A percentile compares a stretch with the other conserved stretches of the same genome.
phyloP scores from a whole-genome alignment of 2,329 filamentous ascomycete species.

The Aspergillus aculeatinus region DNA sequence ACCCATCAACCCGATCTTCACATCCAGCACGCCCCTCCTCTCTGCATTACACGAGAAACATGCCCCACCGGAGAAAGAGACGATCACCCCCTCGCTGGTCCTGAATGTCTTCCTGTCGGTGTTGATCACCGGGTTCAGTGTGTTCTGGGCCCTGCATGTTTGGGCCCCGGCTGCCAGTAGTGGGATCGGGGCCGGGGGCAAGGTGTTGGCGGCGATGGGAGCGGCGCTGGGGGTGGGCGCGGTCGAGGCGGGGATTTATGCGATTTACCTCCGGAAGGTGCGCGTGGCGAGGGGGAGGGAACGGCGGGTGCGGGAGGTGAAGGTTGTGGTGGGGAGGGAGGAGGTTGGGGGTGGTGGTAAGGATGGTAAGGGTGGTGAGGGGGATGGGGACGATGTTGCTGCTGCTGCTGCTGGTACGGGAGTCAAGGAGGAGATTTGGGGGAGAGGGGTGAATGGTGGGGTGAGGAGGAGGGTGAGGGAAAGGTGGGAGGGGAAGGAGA shows the following conservation, averaged over 20 bases:
- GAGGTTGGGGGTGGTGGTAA: conserved; percentile 11
- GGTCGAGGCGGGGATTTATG: conserved; percentile 49
- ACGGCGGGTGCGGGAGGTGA: conserved; percentile 39
- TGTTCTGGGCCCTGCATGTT: conserved; percentile 44
- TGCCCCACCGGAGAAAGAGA: conserved; percentile 33
- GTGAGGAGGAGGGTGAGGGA: conserved; percentile 42
- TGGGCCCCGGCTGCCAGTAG: conserved; percentile 29
- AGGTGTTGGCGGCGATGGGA: conserved; percentile 43
- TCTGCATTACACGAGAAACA: conserved; percentile 42
- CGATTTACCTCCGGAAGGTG: conserved; percentile 47
- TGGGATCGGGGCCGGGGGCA: conserved; percentile 34
- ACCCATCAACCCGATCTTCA: conserved; percentile 35
- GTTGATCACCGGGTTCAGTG: conserved; percentile 59
- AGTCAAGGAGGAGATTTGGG: conserved; percentile 42
- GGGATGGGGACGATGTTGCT: neutral
- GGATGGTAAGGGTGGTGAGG: neutral
- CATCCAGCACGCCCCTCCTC: conserved; percentile 59
- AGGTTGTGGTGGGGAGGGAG: conserved; percentile 32
- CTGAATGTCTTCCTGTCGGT: conserved; percentile 89
- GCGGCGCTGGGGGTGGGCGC: conserved; percentile 46
- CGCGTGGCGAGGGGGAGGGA: conserved; percentile 40
- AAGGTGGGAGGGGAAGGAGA: conserved; percentile 34
- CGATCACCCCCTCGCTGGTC: conserved; percentile 61
- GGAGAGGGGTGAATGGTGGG: conserved; percentile 41
- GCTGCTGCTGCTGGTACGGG: neutral